A percentile compares a stretch with the other conserved stretches of the same genome.
Conservation (phyloP, 805 yeast genomes). For the Saccharomycopsis schoenii region DNA sequence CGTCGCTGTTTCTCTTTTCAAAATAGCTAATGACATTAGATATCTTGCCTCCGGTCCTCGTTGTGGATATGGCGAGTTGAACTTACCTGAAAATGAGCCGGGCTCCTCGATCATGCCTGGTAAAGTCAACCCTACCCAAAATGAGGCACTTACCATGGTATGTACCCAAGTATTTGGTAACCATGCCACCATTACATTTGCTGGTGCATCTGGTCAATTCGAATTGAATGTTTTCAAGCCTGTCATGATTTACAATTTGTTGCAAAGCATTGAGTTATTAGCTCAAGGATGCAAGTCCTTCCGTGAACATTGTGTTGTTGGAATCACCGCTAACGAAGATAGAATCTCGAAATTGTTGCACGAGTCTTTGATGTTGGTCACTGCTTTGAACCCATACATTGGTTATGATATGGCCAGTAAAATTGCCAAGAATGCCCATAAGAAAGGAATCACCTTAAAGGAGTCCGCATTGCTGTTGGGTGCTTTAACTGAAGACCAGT, state of each 20-base stretch:
- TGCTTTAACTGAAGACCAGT: constrained; percentile 72
- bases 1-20: constrained; percentile 83
- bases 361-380: constrained; percentile 94
- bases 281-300: constrained; percentile 86
- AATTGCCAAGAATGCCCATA: constrained; percentile 97
- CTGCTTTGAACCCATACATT: constrained; percentile 96
- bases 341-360: constrained; percentile 80
- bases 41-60: constrained; percentile 98
- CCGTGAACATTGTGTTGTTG: constrained; percentile 90
- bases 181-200: constrained; percentile 87
- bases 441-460: constrained; percentile 92
- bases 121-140: constrained; percentile 97
- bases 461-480: constrained; percentile 88
- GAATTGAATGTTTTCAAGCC: constrained; percentile 98
- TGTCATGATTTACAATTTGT: constrained; percentile 80
- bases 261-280: constrained; percentile 74
- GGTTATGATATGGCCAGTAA: constrained; percentile 97
- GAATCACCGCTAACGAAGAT: constrained; percentile 79
- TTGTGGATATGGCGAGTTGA: constrained; percentile 95
- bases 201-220: constrained; percentile 98
- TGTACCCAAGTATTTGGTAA: constrained; percentile 97
- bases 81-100: constrained; percentile 96
- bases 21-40: constrained; percentile 96
- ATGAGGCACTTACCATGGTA: constrained; percentile 97
- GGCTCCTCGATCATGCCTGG: constrained; percentile 99